Conservation (phyloP, 192 early-diverging fungal species). For the Podila epicladia region DNA sequence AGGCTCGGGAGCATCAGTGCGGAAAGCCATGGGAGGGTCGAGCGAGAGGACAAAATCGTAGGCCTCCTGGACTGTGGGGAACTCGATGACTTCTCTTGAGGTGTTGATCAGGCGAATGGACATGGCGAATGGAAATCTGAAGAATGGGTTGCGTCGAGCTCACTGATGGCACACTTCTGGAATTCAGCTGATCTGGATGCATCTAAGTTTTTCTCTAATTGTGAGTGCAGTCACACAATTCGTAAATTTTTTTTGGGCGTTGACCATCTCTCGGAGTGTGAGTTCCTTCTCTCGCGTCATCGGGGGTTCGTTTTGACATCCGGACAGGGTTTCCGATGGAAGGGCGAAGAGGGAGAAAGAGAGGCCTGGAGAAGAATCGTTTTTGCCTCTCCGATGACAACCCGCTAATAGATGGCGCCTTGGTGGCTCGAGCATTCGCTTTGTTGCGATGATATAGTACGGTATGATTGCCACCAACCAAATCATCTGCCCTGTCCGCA, state of each 20-base stretch:
- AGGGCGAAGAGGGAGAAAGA: background rate
- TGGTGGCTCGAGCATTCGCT: too few relatives aligned
- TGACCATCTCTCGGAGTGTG: too few relatives aligned
- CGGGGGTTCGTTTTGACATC: too few relatives aligned
- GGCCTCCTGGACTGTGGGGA: slow-evolving; percentile 34
- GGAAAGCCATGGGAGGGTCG: slow-evolving; percentile 46
- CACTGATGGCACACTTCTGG: too few relatives aligned
- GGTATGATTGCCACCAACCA: too few relatives aligned
- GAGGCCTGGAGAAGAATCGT: background rate
- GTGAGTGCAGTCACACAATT: too few relatives aligned
- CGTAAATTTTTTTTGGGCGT: too few relatives aligned
- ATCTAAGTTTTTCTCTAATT: too few relatives aligned
- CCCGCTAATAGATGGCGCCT: background rate
- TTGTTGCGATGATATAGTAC: background rate
- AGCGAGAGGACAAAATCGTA: slow-evolving; percentile 45
- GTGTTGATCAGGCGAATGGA: slow-evolving; percentile 47
- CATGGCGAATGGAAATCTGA: slow-evolving; percentile 6
- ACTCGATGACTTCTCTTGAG: slow-evolving; percentile 42
- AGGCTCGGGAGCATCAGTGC: slow-evolving; percentile 42
- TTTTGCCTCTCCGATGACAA: background rate
- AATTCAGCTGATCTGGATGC: too few relatives aligned
- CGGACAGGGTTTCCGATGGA: background rate
- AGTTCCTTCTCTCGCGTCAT: too few relatives aligned
- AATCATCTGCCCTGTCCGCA: too few relatives aligned
- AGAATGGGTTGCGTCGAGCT: too few relatives aligned